Conservation (phyloP, 2,329 filamentous ascomycete species). For the Didymella segeticola region DNA sequence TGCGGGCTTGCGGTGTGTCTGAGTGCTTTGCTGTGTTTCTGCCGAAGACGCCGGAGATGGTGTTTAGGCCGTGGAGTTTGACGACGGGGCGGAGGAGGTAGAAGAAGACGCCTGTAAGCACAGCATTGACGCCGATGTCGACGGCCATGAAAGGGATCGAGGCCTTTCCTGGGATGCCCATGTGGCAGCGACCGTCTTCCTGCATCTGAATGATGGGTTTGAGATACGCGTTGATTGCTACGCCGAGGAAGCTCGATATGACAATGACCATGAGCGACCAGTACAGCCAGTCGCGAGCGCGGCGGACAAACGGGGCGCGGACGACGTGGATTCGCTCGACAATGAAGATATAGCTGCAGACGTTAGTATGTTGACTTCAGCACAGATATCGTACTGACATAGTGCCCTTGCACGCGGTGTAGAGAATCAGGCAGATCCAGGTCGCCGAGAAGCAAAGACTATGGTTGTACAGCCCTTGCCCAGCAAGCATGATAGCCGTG, state of each 20-base stretch:
- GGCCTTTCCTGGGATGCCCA: slow-evolving; percentile 42
- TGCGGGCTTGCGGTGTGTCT: background rate
- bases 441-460: slow-evolving; percentile 36
- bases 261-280: slow-evolving; percentile 27
- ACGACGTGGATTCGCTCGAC: slow-evolving; percentile 47
- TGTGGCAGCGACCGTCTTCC: slow-evolving; percentile 39
- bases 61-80: slow-evolving; percentile 8
- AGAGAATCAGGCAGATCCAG: slow-evolving; percentile 45
- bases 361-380: background rate
- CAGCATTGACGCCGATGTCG: slow-evolving; percentile 42
- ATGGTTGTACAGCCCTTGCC: slow-evolving; percentile 28
- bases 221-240: slow-evolving; percentile 31
- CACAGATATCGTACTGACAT: slow-evolving; percentile 10
- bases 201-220: slow-evolving; percentile 35
- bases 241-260: slow-evolving; percentile 24
- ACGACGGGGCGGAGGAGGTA: slow-evolving; percentile 34
- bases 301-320: slow-evolving; percentile 31
- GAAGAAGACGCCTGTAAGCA: slow-evolving; percentile 43
- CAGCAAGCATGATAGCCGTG: slow-evolving; percentile 29
- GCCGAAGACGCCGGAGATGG: slow-evolving; percentile 3
- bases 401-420: slow-evolving; percentile 37
- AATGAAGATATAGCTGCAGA: slow-evolving; percentile 43
- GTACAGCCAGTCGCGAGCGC: slow-evolving; percentile 40
- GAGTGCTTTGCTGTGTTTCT: background rate
- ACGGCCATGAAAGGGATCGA: slow-evolving; percentile 42